Evolutionary conservation across 2,329 filamentous ascomycete genomes (phyloP).

Genomic region (Sordariomycetes sp.): DNA sequence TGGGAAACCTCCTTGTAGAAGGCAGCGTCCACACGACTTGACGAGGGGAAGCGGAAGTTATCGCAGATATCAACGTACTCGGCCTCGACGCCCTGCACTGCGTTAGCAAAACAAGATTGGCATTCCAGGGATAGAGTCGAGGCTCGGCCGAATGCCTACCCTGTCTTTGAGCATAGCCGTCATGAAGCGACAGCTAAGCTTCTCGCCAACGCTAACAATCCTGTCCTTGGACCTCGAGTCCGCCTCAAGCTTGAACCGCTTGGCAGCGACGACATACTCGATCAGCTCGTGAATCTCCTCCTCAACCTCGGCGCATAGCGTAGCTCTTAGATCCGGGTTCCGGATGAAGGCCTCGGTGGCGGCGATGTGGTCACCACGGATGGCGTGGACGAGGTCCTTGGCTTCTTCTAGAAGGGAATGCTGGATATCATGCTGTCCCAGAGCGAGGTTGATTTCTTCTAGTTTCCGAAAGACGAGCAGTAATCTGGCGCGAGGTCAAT

Average conservation of each 20-base stretch:
- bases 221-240: conserved; percentile 73
- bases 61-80: conserved; percentile 88
- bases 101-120: conserved; percentile 20
- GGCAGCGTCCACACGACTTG: conserved; percentile 48
- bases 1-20: conserved; percentile 60
- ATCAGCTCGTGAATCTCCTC: conserved; percentile 71
- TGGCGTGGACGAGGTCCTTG: conserved; percentile 65
- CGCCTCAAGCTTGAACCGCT: conserved; percentile 62
- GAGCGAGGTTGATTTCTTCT: conserved; percentile 38
- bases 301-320: conserved; percentile 57
- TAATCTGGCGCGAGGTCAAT: conserved; percentile 21
- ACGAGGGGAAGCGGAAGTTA: conserved; percentile 57
- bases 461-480: conserved; percentile 51
- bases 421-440: conserved; percentile 41
- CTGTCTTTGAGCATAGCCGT: conserved; percentile 70
- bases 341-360: conserved; percentile 56
- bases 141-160: conserved; percentile 21
- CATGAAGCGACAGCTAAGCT: conserved; percentile 89
- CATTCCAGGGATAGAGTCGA: background rate
- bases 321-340: conserved; percentile 42
- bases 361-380: conserved; percentile 70
- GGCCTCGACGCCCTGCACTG: conserved; percentile 57
- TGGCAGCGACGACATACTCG: conserved; percentile 58
- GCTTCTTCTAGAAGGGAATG: conserved; percentile 51
- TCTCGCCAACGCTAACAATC: conserved; percentile 91